Evolutionary conservation across 2,329 filamentous ascomycete species (phyloP).

Genomic region (Penicillium sp.): DNA sequence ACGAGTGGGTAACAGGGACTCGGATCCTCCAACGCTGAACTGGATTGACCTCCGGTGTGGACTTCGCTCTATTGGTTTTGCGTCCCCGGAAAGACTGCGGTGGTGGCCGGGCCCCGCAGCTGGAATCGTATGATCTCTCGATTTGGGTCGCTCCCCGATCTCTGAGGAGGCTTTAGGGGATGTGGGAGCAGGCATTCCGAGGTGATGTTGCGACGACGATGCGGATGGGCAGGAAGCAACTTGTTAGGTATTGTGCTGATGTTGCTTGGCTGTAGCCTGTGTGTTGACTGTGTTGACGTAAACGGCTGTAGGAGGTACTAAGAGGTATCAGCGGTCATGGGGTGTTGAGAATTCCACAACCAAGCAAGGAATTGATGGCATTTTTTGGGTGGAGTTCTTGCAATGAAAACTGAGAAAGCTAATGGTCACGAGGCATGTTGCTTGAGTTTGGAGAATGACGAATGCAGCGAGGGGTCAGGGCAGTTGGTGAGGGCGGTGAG

Average conservation of each 20-base stretch:
- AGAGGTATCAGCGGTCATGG: slow-evolving; percentile 5
- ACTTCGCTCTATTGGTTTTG: slow-evolving; percentile 22
- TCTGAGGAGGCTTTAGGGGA: slow-evolving; percentile 22
- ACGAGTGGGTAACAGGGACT: slow-evolving; percentile 29
- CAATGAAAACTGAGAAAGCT: slow-evolving; percentile 5
- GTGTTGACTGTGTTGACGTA: not conserved
- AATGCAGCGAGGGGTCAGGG: slow-evolving; percentile 23
- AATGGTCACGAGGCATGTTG: slow-evolving; percentile 6
- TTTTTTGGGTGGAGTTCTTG: slow-evolving; percentile 2
- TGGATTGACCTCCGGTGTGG: slow-evolving; percentile 39
- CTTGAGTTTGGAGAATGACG: slow-evolving; percentile 12
- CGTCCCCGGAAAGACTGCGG: slow-evolving; percentile 24
- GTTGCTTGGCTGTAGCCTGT: not conserved
- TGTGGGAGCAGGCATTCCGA: slow-evolving; percentile 19
- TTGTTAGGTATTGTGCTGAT: not conserved
- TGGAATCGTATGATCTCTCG: slow-evolving; percentile 13
- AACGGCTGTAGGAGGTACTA: not conserved
- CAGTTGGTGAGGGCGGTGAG: slow-evolving; percentile 16
- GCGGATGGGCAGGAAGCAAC: slow-evolving; percentile 17
- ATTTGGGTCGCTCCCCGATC: slow-evolving; percentile 16
- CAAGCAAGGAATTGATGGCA: slow-evolving; percentile 3
- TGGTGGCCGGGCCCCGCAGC: slow-evolving; percentile 17
- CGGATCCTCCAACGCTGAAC: slow-evolving; percentile 34
- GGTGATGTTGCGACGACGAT: not conserved
- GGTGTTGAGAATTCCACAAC: slow-evolving; percentile 9